Evolutionary conservation across 352 stramenopile genomes (phyloP), one percentile per base, ranked within the genome.

Genomic region (Globisporangium alternatum): DNA sequence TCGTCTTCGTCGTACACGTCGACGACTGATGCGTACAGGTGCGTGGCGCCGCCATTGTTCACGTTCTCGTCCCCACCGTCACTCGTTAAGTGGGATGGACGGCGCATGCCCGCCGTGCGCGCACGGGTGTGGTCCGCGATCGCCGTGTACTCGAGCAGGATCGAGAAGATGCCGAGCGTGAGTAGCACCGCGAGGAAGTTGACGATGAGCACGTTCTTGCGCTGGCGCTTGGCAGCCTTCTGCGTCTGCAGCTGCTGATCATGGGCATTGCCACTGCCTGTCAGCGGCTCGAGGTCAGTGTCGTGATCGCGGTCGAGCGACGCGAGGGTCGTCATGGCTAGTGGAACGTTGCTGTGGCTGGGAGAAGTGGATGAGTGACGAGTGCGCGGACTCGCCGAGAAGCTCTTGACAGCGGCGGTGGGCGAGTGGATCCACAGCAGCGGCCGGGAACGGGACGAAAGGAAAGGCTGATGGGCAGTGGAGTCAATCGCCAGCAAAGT

Each of bases 141-240:
- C 35, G 54, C 54, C 21, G 54, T 60, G 35, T 60, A 60, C 54
- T 60, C 54, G 54, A 60, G 10, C 33, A 60, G 35, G 54, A 60
- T 60, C 54, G 54, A 60, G 54, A 60, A 60, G 54, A 60, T 60
- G 13, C 33, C 54, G 35, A 60, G 54, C 15, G 54, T 60, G 33
- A 60, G 10, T 12, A 60, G 54, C 54, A 60, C 54, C 33, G 41
- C 54, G 54, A 60, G 54, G 33, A 49, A 45, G 25, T 60, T 60
- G 33, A 60, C n/a, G 54, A 60, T 60, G 33, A 60, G 35, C 54
- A 60, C 54, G 54, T 60, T 60, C 54, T 60, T 60, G 35, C 54
- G 54, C 35, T 60, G 54, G 15, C 54, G 54, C 35, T 47, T 60
- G 54, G 54, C 54, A 7, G 2, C 2, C 10, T 22, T 33, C 21